These are phyloP conservation scores for Candida odintsovae DNA, from an alignment of 805 yeast species.

Conservation along the genomic window DNA sequence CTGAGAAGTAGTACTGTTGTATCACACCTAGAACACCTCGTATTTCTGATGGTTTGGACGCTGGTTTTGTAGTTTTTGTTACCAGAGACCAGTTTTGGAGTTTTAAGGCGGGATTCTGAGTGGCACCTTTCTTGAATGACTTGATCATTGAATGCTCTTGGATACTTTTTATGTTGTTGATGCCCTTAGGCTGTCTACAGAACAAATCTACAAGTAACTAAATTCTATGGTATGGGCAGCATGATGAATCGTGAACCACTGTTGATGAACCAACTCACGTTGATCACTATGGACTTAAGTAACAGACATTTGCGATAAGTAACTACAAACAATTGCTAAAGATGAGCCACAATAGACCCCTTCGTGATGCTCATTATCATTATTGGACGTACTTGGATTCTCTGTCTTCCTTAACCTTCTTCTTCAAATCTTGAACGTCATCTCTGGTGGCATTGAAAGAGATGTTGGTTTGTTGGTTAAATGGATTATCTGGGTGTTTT, in stretches of 20 bases:
- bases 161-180: background rate
- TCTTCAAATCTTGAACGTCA: conserved; percentile 42
- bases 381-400: conserved; percentile 29
- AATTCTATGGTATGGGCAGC: background rate
- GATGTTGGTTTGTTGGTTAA: conserved; percentile 64
- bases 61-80: background rate
- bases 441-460: conserved; percentile 53
- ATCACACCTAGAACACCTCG: conserved; percentile 4
- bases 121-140: background rate
- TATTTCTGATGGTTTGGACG: background rate
- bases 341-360: background rate
- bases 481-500: conserved; percentile 75
- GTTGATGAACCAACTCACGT: no score
- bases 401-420: conserved; percentile 42
- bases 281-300: no score
- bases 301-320: no score
- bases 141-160: background rate
- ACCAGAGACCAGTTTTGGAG: background rate
- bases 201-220: no score
- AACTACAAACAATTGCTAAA: background rate
- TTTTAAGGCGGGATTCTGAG: background rate
- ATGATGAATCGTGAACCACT: no score
- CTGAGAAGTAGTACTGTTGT: conserved; percentile 6
- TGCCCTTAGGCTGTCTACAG: no score
- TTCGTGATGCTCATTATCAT: background rate